Base-by-base conservation (phyloP, 2,329 filamentous ascomycete species). In the Trichoderma atrobrunneum region DNA sequence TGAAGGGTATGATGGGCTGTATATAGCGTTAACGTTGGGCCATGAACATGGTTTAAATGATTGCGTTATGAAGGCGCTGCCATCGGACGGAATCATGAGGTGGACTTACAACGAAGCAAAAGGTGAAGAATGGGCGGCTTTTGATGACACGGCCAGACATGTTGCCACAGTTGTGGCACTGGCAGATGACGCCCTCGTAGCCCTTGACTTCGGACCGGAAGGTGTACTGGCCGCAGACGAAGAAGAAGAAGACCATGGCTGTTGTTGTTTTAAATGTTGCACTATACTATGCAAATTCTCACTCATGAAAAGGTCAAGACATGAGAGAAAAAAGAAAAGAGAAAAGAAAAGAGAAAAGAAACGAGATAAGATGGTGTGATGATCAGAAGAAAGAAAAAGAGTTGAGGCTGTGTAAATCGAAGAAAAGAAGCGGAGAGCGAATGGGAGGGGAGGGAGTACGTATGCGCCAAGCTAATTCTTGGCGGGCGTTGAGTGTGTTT, bases 101-200 rank as follows among this genome's bases (percentile, higher is more conserved):
- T n/a, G 18, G 36, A 83, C 87, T 77, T 81, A 90, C 89, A 68
- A 94, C 82, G 81, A 92, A 94, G 85, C 92, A 94, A 78, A 94
- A 90, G 6, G 92, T 94, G 78, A 94, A 94, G 90, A 91, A 94
- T 56, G 89, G 89, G 72, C 90, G 86, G 72, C 85, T 87, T 80
- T 91, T 91, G 77, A 89, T 84, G 72, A 91, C 89, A 73, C 83
- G 84, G 16, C 84, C 89, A 3, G 86, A 84, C 81, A 87, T 89
- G 83, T 91, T 91, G 67, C 89, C 89, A 80, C 89, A 91, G 80
- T 91, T 90, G 80, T 89, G 87, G 77, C 89, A 91, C 76, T 89
- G 89, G 78, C 87, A 90, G 67, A 87, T 80, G 73, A 90, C 79
- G 75, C 87, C 86, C 77, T 91, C 87, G 78, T 90, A 91, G 75